These are phyloP conservation scores for Dictyostelium capitatum DNA, from an alignment of 78 protist species.

Conservation along the genomic window DNA sequence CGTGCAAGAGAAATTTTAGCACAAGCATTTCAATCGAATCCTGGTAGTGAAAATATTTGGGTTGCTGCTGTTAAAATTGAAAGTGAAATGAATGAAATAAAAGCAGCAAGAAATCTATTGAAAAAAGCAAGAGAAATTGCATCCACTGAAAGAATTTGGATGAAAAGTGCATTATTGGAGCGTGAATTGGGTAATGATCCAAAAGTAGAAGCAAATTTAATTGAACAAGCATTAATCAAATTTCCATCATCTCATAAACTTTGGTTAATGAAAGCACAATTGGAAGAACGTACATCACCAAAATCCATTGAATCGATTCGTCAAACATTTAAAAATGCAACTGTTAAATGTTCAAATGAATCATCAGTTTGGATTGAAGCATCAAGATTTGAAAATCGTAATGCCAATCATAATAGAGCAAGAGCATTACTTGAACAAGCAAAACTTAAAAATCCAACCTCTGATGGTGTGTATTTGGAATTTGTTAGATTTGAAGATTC, in stretches of 20 bases:
- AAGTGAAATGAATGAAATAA: conserved; percentile 85
- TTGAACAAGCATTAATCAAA: conserved; percentile 53
- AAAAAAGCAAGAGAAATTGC: conserved; percentile 85
- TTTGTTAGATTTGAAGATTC: conserved; percentile 73
- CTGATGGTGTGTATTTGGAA: conserved; percentile 89
- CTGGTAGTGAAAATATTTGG: conserved; percentile 94
- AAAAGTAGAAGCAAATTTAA: conserved; percentile 47
- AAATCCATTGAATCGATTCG: conserved; percentile 76
- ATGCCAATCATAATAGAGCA: conserved; percentile 47
- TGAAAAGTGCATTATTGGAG: conserved; percentile 93
- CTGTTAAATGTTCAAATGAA: conserved; percentile 58
- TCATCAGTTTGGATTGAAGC: conserved; percentile 91
- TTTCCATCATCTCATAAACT: conserved; percentile 89
- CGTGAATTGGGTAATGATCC: conserved; percentile 75
- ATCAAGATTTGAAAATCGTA: conserved; percentile 74
- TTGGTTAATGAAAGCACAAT: conserved; percentile 94
- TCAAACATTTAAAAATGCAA: conserved; percentile 46
- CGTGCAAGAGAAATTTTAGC: conserved; percentile 87
- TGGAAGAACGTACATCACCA: conserved; percentile 21
- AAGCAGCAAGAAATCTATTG: conserved; percentile 86
- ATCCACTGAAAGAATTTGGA: conserved; percentile 94
- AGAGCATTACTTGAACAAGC: conserved; percentile 90
- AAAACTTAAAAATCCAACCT: conserved; percentile 61
- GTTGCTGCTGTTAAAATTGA: conserved; percentile 98
- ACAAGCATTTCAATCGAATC: conserved; percentile 91